Percentiles rank a stretch among this genome's conserved stretches.
Conservation (phyloP, 139 green algal species). For the Haematococcus lacustris region DNA sequence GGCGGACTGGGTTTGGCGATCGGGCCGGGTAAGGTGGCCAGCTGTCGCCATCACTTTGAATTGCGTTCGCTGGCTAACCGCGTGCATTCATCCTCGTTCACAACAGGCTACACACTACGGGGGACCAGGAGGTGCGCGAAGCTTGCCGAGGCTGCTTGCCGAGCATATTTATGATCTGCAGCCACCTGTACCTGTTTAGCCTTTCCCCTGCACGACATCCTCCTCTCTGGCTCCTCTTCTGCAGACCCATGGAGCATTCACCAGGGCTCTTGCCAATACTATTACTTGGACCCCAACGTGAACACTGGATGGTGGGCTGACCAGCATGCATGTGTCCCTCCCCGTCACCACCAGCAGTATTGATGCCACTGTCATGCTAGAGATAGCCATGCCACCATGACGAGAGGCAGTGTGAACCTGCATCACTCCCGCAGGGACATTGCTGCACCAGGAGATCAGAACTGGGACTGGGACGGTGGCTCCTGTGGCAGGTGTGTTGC, state of each 20-base stretch:
- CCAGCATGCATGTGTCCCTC: background rate
- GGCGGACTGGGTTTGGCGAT: no score
- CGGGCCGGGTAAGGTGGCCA: no score
- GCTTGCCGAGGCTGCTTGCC: background rate
- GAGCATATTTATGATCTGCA: background rate
- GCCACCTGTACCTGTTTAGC: background rate
- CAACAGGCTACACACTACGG: slow-evolving; percentile 2
- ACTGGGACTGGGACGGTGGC: slow-evolving; percentile 8
- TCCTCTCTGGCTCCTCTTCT: background rate
- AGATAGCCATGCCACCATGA: no score
- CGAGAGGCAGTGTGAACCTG: no score
- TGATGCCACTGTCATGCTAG: background rate
- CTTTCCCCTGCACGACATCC: background rate
- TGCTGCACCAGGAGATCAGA: background rate
- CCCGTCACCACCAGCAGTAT: background rate
- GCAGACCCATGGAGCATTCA: slow-evolving; percentile 26
- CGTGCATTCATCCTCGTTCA: no score
- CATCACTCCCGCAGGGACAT: background rate
- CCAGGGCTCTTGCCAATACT: slow-evolving; percentile 19
- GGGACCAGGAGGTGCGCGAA: background rate
- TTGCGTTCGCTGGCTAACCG: no score
- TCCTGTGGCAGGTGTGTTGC: background rate
- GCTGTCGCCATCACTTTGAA: no score
- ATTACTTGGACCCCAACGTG: slow-evolving; percentile 12
- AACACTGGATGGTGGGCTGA: slow-evolving; percentile 1